phyloP scores from a whole-genome alignment of 1,284 basidiomycete genomes.

The Phylloporus sp. region DNA sequence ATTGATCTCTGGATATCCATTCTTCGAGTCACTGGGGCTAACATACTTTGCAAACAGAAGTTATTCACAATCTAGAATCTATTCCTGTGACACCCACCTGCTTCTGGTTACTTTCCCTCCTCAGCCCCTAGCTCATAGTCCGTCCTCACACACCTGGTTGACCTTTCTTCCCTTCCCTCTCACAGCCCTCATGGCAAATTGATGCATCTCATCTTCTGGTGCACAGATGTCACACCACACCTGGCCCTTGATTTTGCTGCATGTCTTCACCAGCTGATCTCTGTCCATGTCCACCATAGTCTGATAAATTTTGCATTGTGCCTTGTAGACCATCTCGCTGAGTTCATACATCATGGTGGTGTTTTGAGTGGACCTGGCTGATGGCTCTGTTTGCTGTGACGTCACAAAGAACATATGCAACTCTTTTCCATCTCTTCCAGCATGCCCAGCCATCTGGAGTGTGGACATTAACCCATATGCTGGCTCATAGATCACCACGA shows the following conservation, averaged over 20 bases:
- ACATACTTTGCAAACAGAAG: too few relatives aligned
- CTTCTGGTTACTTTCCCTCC: too few relatives aligned
- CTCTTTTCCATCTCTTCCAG: neutral
- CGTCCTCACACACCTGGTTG: too few relatives aligned
- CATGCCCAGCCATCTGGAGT: neutral
- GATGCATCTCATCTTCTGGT: neutral
- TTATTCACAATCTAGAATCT: too few relatives aligned
- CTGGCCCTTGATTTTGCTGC: neutral
- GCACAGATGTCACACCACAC: neutral
- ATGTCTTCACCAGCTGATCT: neutral
- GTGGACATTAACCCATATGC: neutral
- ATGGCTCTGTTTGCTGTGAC: too few relatives aligned
- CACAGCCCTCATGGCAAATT: neutral
- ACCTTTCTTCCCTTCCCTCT: too few relatives aligned
- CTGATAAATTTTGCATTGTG: neutral
- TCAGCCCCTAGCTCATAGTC: too few relatives aligned
- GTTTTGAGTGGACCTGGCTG: neutral
- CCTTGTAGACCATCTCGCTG: neutral
- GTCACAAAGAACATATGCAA: neutral
- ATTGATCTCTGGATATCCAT: too few relatives aligned
- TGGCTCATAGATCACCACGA: neutral
- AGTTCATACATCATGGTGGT: neutral
- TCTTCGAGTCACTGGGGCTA: too few relatives aligned
- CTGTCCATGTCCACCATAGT: neutral
- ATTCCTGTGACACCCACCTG: too few relatives aligned